Evolutionary conservation across 768 basidiomycete species (phyloP), one percentile per base, ranked within the genome.

Genomic region (Mycena kentingensis): DNA sequence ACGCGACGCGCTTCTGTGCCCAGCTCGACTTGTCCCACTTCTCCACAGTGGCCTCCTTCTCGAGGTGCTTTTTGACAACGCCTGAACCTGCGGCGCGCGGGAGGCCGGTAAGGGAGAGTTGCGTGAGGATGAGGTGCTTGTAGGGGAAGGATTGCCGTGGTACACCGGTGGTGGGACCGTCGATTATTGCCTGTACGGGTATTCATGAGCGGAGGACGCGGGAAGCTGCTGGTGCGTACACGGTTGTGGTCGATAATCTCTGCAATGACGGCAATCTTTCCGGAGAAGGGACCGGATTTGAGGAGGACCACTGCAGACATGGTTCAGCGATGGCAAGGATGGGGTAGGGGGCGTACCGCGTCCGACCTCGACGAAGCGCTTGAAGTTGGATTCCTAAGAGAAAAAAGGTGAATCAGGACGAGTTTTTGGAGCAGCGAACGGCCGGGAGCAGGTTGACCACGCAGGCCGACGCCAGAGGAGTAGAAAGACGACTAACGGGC

Each of bases 241-340:
- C 95, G 85, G 80, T 94, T 96, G 82, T 98, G 96, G 84, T 98
- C 97, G 60, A 98, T 95, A 73, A 98, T 95, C 74, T 98, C 94
- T 45, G 85, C 87, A 70, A 99, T 95, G 59, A 93, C 88, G 50
- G 97, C 97, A 64, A 97, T 91, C 72, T 87, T 89, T 62, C 94
- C 94, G 38, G 84, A 78, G 53, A 76, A 82, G 51, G 92, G 91
- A 50, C 96, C 96, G 52, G 86, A 72, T 71, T 89, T 90, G 77
- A 98, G 81, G 76, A 98, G 93, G 71, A 98, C 93, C 57, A 98
- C 93, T 88, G 58, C 1, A n/a, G 28, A n/a, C 19, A 41, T 5
- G 4, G 43, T 49, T 41, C 12, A 60, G 55, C 21, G 49, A 48
- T 49, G 32, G 21, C 25, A 44, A 46, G 11, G 19, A 15, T 63